phyloP scores from a whole-genome alignment of 257 asterid genomes.

The Sherardia arvensis region DNA sequence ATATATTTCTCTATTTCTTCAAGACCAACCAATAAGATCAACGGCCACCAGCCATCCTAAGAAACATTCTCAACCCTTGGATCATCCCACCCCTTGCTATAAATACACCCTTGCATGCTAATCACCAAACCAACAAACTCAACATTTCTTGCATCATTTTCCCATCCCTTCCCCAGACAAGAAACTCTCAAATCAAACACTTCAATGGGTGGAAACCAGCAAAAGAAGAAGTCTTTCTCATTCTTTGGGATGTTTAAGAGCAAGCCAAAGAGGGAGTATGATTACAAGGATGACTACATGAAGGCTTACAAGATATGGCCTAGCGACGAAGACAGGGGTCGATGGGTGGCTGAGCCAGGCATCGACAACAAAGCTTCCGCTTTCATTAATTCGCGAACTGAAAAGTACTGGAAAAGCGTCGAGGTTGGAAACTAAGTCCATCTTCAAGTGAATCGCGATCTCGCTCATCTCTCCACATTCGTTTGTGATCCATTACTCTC shows the following conservation, averaged over 20 bases:
- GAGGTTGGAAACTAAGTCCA: conserved; percentile 20
- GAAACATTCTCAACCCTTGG: conserved; percentile 27
- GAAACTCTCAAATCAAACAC: background rate
- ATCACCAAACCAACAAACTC: conserved; percentile 11
- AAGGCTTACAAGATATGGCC: conserved; percentile 73
- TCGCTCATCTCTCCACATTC: conserved; percentile 1
- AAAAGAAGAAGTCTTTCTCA: conserved; percentile 41
- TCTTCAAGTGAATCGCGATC: background rate
- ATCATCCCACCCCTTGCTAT: conserved; percentile 23
- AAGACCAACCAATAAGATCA: conserved; percentile 41
- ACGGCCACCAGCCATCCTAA: conserved; percentile 12
- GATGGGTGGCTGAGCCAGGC: conserved; percentile 80
- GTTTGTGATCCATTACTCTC: background rate
- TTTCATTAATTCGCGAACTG: conserved; percentile 39
- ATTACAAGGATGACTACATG: conserved; percentile 29
- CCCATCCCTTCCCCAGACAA: background rate
- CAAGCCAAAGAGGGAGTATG: conserved; percentile 19
- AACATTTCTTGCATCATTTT: background rate
- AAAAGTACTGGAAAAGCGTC: conserved; percentile 42
- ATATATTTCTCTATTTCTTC: conserved; percentile 24
- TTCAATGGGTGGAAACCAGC: conserved; percentile 45
- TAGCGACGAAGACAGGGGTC: conserved; percentile 70
- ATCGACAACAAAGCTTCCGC: conserved; percentile 58
- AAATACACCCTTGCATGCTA: conserved; percentile 27
- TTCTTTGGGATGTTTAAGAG: conserved; percentile 41